These are phyloP conservation scores for Westerdykella aurantiaca DNA, from an alignment of 2,329 filamentous ascomycete genomes.

Conservation along the genomic window DNA sequence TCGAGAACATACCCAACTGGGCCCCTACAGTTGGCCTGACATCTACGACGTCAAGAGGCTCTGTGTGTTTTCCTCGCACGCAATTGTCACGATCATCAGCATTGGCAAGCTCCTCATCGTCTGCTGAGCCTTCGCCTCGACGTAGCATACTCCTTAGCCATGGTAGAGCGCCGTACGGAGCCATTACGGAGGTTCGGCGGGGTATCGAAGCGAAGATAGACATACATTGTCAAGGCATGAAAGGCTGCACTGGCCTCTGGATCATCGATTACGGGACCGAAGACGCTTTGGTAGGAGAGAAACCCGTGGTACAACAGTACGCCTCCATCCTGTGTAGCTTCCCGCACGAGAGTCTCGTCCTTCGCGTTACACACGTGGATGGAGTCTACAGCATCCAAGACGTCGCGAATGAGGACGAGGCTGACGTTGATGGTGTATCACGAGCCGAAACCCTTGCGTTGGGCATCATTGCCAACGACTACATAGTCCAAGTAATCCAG, in stretches of 20 bases:
- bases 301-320: conserved; percentile 22
- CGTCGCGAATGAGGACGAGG: conserved; percentile 16
- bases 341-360: conserved; percentile 25
- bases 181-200: conserved; percentile 40
- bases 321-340: conserved; percentile 36
- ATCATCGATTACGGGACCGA: conserved; percentile 28
- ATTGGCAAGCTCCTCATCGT: conserved; percentile 3
- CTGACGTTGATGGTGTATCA: conserved; percentile 18
- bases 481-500: conserved; percentile 29
- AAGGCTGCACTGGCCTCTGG: conserved; percentile 36
- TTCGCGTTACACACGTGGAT: conserved; percentile 23
- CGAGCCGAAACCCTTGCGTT: conserved; percentile 29
- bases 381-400: background rate
- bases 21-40: conserved; percentile 48
- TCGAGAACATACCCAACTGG: conserved; percentile 60
- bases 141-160: conserved; percentile 38
- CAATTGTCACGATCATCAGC: too few relatives aligned
- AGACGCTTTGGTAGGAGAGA: conserved; percentile 21
- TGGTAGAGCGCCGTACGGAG: conserved; percentile 40
- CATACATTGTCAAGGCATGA: conserved; percentile 23
- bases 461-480: conserved; percentile 13
- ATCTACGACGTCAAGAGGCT: conserved; percentile 5
- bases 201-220: conserved; percentile 39
- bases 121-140: conserved; percentile 14
- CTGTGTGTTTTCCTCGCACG: too few relatives aligned